Percentiles rank a stretch among this genome's conserved stretches.
Evolutionary conservation across 768 basidiomycete species (phyloP).

Genomic region (Lentinula guzmanii): DNA sequence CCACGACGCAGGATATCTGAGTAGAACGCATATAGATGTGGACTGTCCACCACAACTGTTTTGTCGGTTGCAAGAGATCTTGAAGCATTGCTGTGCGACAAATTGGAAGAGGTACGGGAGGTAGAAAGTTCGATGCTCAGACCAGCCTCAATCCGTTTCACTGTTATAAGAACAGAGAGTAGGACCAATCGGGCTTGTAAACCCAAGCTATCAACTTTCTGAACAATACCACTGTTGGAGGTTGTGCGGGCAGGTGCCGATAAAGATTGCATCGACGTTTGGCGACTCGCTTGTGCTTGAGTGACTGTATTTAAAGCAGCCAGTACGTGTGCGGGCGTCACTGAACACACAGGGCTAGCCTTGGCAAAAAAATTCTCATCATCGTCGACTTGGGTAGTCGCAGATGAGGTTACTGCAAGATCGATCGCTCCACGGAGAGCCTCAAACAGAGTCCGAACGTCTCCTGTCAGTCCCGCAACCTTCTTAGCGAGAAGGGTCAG

Average conservation of each 20-base stretch:
- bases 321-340: slow-evolving; percentile 66
- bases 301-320: slow-evolving; percentile 70
- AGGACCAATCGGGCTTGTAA: slow-evolving; percentile 72
- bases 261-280: slow-evolving; percentile 9
- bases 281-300: slow-evolving; percentile 23
- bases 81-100: slow-evolving; percentile 32
- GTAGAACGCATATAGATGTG: slow-evolving; percentile 66
- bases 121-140: slow-evolving; percentile 38
- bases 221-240: slow-evolving; percentile 48
- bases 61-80: slow-evolving; percentile 7
- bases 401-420: slow-evolving; percentile 36
- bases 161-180: slow-evolving; percentile 58
- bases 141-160: slow-evolving; percentile 53
- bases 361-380: slow-evolving; percentile 10
- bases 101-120: slow-evolving; percentile 29
- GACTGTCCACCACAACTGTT: slow-evolving; percentile 43
- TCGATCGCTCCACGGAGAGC: slow-evolving; percentile 79
- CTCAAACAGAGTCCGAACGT: slow-evolving; percentile 76
- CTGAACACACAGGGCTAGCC: slow-evolving; percentile 24
- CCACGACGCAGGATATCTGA: slow-evolving; percentile 49
- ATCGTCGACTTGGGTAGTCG: slow-evolving; percentile 7
- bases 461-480: slow-evolving; percentile 75
- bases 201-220: slow-evolving; percentile 62
- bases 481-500: slow-evolving; percentile 76
- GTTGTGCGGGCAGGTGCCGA: slow-evolving; percentile 19